Evolutionary conservation across 805 yeast species (phyloP).

Genomic region (Metschnikowia lunata): DNA sequence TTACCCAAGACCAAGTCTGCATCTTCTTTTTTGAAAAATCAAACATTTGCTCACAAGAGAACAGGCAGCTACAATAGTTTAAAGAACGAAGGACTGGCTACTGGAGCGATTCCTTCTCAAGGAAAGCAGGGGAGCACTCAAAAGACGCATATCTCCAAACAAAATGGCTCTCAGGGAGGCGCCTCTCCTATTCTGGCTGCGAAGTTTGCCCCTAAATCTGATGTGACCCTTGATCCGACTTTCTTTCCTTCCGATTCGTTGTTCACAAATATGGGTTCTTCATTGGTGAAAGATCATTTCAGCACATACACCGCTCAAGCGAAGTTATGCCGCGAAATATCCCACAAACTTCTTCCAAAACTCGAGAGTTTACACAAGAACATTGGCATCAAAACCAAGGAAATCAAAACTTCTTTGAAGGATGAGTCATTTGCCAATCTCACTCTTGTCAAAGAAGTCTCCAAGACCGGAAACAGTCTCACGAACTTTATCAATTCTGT

Average conservation of each 20-base stretch:
- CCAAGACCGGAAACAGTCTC: constrained; percentile 56
- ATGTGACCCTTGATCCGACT: constrained; percentile 20
- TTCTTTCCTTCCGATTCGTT: constrained; percentile 24
- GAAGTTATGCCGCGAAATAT: constrained; percentile 31
- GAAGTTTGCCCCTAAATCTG: constrained; percentile 16
- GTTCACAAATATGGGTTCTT: constrained; percentile 27
- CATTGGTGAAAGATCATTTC: constrained; percentile 34
- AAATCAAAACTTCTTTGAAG: constrained; percentile 35
- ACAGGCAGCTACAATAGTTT: constrained; percentile 13
- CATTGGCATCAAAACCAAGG: constrained; percentile 36
- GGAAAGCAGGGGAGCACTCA: neutral
- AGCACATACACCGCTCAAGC: constrained; percentile 22
- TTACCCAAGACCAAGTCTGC: constrained; percentile 24
- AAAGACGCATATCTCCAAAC: neutral
- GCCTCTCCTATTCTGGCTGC: constrained; percentile 12
- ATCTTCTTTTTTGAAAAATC: constrained; percentile 21
- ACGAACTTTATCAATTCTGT: constrained; percentile 29
- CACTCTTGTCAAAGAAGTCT: constrained; percentile 39
- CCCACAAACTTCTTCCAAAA: constrained; percentile 31
- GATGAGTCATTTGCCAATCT: constrained; percentile 40
- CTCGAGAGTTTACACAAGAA: constrained; percentile 34
- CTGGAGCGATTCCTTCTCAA: neutral
- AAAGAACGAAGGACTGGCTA: constrained; percentile 7
- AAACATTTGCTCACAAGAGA: constrained; percentile 18
- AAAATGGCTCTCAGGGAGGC: constrained; percentile 1